Conservation (phyloP, 2,329 filamentous ascomycete species). For the Botrytis elliptica region DNA sequence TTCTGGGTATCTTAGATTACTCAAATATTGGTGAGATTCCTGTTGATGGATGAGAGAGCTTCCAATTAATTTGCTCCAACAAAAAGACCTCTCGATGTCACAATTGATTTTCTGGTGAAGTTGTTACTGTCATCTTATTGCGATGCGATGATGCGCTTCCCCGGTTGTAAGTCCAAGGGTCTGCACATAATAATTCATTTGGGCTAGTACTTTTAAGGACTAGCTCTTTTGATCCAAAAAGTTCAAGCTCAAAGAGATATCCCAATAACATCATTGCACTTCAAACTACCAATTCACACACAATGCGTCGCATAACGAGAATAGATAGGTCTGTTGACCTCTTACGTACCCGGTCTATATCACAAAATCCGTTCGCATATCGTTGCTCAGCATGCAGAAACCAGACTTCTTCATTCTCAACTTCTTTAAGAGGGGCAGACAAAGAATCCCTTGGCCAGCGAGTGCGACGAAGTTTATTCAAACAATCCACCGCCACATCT, state of each 20-base stretch:
- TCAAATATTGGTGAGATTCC: not conserved
- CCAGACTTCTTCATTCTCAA: constrained; percentile 36
- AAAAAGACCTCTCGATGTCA: not conserved
- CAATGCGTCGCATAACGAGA: constrained; percentile 39
- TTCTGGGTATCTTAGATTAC: not conserved
- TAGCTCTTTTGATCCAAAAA: constrained; percentile 16
- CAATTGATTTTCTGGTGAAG: not conserved
- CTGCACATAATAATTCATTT: not conserved
- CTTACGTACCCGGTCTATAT: constrained; percentile 23
- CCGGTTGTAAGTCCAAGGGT: not conserved
- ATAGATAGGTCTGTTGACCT: constrained; percentile 37
- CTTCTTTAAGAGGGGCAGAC: constrained; percentile 27
- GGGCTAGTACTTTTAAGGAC: constrained; percentile 24
- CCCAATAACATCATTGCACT: constrained; percentile 1
- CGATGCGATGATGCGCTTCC: constrained; percentile 8
- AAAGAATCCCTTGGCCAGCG: constrained; percentile 44
- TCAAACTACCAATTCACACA: constrained; percentile 16
- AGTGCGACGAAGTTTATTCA: constrained; percentile 49
- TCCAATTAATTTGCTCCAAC: not conserved
- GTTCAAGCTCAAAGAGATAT: constrained; percentile 26
- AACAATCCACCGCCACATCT: constrained; percentile 48
- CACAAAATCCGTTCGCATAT: constrained; percentile 25
- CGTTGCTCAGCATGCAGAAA: constrained; percentile 35
- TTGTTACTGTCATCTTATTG: constrained; percentile 1
- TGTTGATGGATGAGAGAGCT: not conserved